Evolutionary conservation across 1,284 basidiomycete genomes (phyloP).

Genomic region (Heterobasidion irregulare): DNA sequence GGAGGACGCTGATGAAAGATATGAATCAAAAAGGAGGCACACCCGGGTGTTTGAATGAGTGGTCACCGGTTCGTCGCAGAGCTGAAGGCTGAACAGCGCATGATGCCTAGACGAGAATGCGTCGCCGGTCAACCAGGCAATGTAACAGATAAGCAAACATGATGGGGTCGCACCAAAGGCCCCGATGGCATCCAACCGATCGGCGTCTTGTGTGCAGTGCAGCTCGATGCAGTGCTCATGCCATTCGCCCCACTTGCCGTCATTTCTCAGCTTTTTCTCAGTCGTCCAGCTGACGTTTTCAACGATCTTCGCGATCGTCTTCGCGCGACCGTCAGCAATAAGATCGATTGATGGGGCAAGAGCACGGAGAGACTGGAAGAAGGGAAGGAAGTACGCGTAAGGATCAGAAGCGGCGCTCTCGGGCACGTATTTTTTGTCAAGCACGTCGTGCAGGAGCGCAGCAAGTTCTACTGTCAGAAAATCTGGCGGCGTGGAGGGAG

Average conservation of each 20-base stretch:
- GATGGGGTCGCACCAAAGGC: constrained; percentile 50
- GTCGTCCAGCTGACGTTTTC: constrained; percentile 85
- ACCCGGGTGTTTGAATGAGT: not conserved
- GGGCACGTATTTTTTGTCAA: constrained; percentile 79
- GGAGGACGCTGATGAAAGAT: constrained; percentile 44
- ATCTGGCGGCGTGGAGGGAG: constrained; percentile 39
- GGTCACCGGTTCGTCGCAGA: constrained; percentile 54
- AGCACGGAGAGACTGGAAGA: constrained; percentile 42
- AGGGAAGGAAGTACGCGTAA: constrained; percentile 57
- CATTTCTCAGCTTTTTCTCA: constrained; percentile 61
- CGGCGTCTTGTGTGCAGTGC: constrained; percentile 90
- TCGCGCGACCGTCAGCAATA: constrained; percentile 51
- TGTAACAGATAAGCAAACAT: constrained; percentile 22
- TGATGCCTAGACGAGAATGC: constrained; percentile 46
- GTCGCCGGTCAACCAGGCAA: not conserved
- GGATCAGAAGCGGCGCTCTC: constrained; percentile 46
- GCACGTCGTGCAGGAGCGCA: constrained; percentile 83
- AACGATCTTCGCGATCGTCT: constrained; percentile 51
- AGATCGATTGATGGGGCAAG: constrained; percentile 41
- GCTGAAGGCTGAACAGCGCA: constrained; percentile 83
- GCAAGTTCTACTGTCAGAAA: constrained; percentile 74
- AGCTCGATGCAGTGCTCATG: constrained; percentile 73
- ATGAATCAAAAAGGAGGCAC: not conserved
- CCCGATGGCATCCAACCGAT: constrained; percentile 88
- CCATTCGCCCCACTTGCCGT: constrained; percentile 59